phyloP scores from a whole-genome alignment of 176 grass and related monocot genomes.

The Cymbopogon citratus region DNA sequence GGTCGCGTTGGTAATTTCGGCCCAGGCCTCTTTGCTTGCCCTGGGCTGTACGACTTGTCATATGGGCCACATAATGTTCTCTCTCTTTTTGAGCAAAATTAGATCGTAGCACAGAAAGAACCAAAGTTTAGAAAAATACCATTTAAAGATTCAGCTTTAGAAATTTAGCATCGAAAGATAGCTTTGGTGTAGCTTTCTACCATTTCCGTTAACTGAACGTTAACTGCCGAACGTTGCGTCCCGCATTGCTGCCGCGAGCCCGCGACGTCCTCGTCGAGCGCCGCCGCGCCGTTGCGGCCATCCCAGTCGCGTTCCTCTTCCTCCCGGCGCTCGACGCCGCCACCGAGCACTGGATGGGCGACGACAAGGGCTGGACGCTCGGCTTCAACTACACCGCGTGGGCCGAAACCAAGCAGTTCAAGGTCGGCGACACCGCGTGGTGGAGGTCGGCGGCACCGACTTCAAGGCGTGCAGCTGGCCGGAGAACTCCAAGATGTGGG shows the following conservation, averaged over 20 bases:
- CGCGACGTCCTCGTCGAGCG: no score
- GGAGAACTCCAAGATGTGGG: not conserved
- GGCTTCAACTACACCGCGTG: conserved; percentile 32
- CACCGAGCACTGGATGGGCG: conserved; percentile 41
- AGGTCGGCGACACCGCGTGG: conserved; percentile 45
- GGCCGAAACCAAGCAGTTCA: conserved; percentile 39
- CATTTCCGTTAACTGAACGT: no score
- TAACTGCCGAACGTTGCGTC: no score
- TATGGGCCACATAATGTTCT: not conserved
- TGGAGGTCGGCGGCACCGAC: conserved; percentile 28
- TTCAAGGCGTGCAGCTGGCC: conserved; percentile 20
- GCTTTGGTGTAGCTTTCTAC: no score
- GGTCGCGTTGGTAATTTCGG: not conserved
- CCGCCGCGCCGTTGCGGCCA: no score
- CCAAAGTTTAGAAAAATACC: no score
- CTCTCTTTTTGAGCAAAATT: no score
- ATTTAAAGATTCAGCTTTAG: no score
- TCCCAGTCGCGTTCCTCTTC: conserved; percentile 3
- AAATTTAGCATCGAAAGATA: no score
- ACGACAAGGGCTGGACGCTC: conserved; percentile 24
- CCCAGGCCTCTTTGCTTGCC: not conserved
- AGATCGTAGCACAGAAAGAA: no score
- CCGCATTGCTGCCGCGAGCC: no score
- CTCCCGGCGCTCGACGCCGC: not conserved
- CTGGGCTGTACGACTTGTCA: not conserved